A percentile compares a stretch with the other conserved stretches of the same genome.
Evolutionary conservation across 176 grass and related monocot genomes (phyloP).

Genomic region (Bothriochloa decipiens): DNA sequence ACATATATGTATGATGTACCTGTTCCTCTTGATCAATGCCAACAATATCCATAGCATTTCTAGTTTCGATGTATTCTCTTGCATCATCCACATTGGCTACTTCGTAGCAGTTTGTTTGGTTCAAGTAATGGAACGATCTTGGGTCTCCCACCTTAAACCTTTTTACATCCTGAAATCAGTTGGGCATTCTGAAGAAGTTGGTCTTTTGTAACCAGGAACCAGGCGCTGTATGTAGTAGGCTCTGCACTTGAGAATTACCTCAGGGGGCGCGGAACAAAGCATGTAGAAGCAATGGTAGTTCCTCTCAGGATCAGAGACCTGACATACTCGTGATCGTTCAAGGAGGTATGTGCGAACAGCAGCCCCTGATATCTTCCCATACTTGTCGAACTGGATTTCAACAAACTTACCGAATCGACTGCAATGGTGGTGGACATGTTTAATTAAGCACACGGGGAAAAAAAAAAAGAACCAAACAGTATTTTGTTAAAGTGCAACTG

Average conservation of each 20-base stretch:
- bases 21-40: conserved; percentile 89
- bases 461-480: neutral
- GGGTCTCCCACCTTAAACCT: conserved; percentile 88
- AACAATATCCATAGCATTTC: conserved; percentile 95
- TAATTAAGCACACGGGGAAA: neutral
- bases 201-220: neutral
- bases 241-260: conserved; percentile 61
- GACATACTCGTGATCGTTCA: conserved; percentile 87
- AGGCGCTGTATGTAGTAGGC: too few relatives aligned
- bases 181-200: conserved; percentile 16
- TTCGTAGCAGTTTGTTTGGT: conserved; percentile 89
- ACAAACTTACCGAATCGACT: conserved; percentile 98
- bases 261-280: conserved; percentile 84
- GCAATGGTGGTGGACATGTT: conserved; percentile 21
- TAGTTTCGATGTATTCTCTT: conserved; percentile 87
- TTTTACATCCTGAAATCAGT: conserved; percentile 71
- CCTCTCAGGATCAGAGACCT: conserved; percentile 91
- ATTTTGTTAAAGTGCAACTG: neutral
- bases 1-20: conserved; percentile 51
- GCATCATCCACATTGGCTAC: conserved; percentile 91
- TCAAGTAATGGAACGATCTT: conserved; percentile 85
- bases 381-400: conserved; percentile 95
- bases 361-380: conserved; percentile 93
- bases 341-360: conserved; percentile 86
- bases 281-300: conserved; percentile 99